Evolutionary conservation across 2,329 filamentous ascomycete genomes (phyloP).

Genomic region (Sporothrix protearum): DNA sequence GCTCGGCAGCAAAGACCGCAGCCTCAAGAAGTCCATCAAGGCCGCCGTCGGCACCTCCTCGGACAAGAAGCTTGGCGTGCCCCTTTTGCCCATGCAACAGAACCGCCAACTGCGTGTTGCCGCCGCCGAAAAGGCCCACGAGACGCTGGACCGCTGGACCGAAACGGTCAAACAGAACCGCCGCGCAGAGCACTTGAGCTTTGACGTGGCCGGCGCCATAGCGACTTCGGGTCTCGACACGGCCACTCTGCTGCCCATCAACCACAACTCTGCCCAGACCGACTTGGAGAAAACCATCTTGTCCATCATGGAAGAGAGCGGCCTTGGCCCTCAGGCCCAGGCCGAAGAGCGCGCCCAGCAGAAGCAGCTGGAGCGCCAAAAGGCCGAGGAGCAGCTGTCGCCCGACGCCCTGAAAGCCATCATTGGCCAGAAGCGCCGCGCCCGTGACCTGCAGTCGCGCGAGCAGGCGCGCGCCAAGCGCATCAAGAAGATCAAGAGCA

Average conservation of each 20-base stretch:
- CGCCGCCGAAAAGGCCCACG: slow-evolving; percentile 86
- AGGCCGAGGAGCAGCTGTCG: slow-evolving; percentile 63
- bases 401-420: slow-evolving; percentile 66
- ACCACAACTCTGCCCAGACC: slow-evolving; percentile 62
- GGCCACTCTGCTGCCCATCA: slow-evolving; percentile 53
- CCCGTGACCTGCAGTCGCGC: slow-evolving; percentile 79
- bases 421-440: slow-evolving; percentile 69
- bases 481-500: slow-evolving; percentile 99
- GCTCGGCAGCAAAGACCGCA: slow-evolving; percentile 17
- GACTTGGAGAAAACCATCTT: slow-evolving; percentile 84
- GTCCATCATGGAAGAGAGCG: slow-evolving; percentile 85
- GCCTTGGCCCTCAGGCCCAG: slow-evolving; percentile 54
- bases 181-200: slow-evolving; percentile 82
- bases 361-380: slow-evolving; percentile 53
- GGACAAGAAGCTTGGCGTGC: slow-evolving; percentile 72
- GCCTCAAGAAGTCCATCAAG: slow-evolving; percentile 71
- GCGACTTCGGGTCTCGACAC: slow-evolving; percentile 57
- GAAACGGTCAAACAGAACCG: slow-evolving; percentile 95
- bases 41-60: slow-evolving; percentile 59
- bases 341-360: slow-evolving; percentile 40
- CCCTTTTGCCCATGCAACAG: slow-evolving; percentile 80
- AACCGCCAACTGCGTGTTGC: slow-evolving; percentile 75
- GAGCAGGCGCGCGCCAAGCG: slow-evolving; percentile 86
- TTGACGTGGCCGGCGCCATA: slow-evolving; percentile 74
- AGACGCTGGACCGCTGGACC: slow-evolving; percentile 85